These are phyloP conservation scores for Orbilia ellipsospora DNA, from an alignment of 2,329 filamentous ascomycete species.

Conservation along the genomic window DNA sequence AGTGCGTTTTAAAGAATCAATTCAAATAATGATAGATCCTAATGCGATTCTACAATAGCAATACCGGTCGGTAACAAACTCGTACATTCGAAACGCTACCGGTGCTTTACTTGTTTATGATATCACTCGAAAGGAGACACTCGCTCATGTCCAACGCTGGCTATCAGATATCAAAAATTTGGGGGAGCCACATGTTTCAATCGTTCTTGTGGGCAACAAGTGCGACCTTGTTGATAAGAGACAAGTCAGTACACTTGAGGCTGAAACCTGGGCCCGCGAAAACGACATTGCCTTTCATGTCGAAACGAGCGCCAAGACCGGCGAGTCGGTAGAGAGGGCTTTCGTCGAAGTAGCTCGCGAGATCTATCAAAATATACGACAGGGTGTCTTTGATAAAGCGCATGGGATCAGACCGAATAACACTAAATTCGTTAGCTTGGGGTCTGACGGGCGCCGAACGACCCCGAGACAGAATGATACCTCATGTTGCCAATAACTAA, in stretches of 20 bases:
- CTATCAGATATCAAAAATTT: conserved; percentile 93
- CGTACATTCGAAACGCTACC: conserved; percentile 85
- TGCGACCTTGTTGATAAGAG: conserved; percentile 80
- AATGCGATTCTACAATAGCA: conserved; percentile 13
- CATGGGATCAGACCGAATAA: conserved; percentile 80
- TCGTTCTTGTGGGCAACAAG: conserved; percentile 96
- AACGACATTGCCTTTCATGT: conserved; percentile 94
- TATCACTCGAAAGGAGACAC: conserved; percentile 85
- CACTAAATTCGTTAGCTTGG: conserved; percentile 34
- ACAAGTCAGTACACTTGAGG: conserved; percentile 83
- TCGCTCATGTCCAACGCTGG: conserved; percentile 90
- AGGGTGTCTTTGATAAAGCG: conserved; percentile 89
- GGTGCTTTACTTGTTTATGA: conserved; percentile 92
- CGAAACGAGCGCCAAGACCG: conserved; percentile 95
- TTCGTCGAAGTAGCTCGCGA: conserved; percentile 93
- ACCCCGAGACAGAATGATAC: conserved; percentile 25
- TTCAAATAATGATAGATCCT: not conserved
- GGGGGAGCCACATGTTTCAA: conserved; percentile 93
- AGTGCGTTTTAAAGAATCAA: conserved; percentile 62
- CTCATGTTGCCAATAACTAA: conserved; percentile 17
- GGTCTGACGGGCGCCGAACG: conserved; percentile 38
- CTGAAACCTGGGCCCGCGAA: conserved; percentile 84
- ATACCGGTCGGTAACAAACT: conserved; percentile 70
- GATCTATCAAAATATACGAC: conserved; percentile 97
- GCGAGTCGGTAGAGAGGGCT: conserved; percentile 90